Base-by-base conservation (phyloP, 1,139 yeast genomes). In the Scheffersomyces stambukii region DNA sequence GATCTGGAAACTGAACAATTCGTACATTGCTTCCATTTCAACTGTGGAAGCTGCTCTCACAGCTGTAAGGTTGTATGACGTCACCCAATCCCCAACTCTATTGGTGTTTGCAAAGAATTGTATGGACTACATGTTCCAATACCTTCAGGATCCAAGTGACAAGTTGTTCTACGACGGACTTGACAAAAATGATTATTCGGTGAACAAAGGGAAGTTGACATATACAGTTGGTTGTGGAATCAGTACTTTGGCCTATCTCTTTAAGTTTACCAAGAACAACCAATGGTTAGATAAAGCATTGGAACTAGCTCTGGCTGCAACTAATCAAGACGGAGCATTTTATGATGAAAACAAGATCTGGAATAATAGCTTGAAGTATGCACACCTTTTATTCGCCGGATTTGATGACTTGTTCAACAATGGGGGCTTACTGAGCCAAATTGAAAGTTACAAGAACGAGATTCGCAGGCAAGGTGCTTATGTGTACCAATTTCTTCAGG, bases 201-300 rank as follows among this genome's bases (percentile, higher is more conserved):
- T 53, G 10, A 58, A 62, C 39, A 41, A 41, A 15, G 68, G 67
- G 0, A 59, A 60, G 35, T 47, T 61, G 26, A 46, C 67, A 4
- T 62, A 62, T 40, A 58, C 68, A 3, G 54, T 58, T 8, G 69
- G 68, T 1, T 41, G 44, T 10, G 53, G 60, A 9, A 45, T 62
- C 27, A 54, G 62, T 8, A 43, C 61, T 3, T 48, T 58, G 31
- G 52, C 62, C 1, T 51, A 50, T 30, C 41, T 61, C 28, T 34
- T 36, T 23, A 39, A 43, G 21, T 33, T 37, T 21, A 45, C 50
- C 10, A 28, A 32, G 2, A 33, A 48, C 27, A 8, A 20, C 2
- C 17, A 33, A 5, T 46, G 44, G 40, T 30, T 34, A 14, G 13
- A 32, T 9, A 36, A 41, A 26, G 55, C 57, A 8, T 30, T 33